These are phyloP conservation scores for Suhomyces taliae DNA, from an alignment of 1,139 yeast species.

Conservation along the genomic window DNA sequence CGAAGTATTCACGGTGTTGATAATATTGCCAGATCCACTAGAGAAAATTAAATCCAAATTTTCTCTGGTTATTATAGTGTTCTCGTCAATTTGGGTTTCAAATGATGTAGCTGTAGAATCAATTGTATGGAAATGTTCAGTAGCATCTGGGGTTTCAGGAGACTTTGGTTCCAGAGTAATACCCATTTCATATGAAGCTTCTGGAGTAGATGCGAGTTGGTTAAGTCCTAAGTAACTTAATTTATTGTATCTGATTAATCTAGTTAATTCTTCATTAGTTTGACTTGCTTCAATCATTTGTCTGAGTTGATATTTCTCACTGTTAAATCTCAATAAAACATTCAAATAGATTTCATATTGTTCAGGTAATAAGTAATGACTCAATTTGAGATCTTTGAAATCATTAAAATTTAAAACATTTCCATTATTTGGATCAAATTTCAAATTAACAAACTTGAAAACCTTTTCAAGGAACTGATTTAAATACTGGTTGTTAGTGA, in stretches of 20 bases:
- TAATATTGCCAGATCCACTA: conserved; percentile 3
- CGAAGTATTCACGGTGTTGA: background rate
- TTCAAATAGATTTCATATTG: conserved; percentile 36
- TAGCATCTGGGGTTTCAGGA: background rate
- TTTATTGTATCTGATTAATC: conserved; percentile 30
- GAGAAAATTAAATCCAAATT: conserved; percentile 36
- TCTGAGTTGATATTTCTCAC: conserved; percentile 44
- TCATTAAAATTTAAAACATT: conserved; percentile 20
- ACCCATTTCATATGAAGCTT: background rate
- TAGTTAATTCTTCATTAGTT: conserved; percentile 43
- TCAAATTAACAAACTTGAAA: conserved; percentile 35
- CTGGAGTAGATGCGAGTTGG: background rate
- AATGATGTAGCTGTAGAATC: background rate
- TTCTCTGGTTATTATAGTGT: conserved; percentile 20
- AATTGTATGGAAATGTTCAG: background rate
- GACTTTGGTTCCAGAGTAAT: background rate
- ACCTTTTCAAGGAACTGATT: conserved; percentile 42
- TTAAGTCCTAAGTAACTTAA: conserved; percentile 17
- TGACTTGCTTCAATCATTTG: conserved; percentile 46
- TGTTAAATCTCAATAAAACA: conserved; percentile 39
- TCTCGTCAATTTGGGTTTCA: conserved; percentile 2
- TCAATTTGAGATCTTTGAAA: conserved; percentile 23
- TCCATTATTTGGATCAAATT: conserved; percentile 16
- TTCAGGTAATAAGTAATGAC: conserved; percentile 25
- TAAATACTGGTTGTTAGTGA: conserved; percentile 51